Base-by-base conservation (phyloP, 1,284 basidiomycete genomes). In the Bondarzewia mesenterica region DNA sequence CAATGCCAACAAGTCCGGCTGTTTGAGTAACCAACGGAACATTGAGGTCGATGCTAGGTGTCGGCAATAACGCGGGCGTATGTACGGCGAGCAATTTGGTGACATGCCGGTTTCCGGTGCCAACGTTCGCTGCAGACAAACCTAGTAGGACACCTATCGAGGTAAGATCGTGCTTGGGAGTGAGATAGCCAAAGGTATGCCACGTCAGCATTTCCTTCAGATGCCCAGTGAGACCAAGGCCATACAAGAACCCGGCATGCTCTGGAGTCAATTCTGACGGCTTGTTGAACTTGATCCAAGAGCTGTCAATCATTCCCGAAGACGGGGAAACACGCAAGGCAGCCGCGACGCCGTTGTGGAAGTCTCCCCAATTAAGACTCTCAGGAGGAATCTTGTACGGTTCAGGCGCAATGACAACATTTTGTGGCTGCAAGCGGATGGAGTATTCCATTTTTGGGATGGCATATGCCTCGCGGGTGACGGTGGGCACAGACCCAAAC, bases 261-360 rank as follows among this genome's bases (percentile, higher is more conserved):
- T 93, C 85, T 0, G 92, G 81, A 7, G 88, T 92, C 46, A 93
- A 73, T 46, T 92, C 87, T 0, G 79, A 75, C 0, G 93, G 93
- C 54, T 86, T 87, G 65, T 95, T 94, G 72, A 92, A 93, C 16
- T 90, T 85, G 58, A 96, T 93, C 85, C 94, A 95, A 0, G 92
- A 91, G 52, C 87, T 90, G 60, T 93, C 89, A 37, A 93, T 78
- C 16, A 82, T 81, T 46, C 74, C 70, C n/a, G 85, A 78, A n/a
- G 82, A 77, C 0, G 87, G 80, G 0, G 86, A 82, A 46, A 93
- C 82, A 4, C 89, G 82, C 49, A 99, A 67, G 2, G 88, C 95
- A 2, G 92, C 88, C 1, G 93, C 90, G 0, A 96, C 94, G 15
- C 96, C 96, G 54, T 96, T 95, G 67, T 99, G 94, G 65, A 99